Evolutionary conservation across 2,329 filamentous ascomycete genomes (phyloP).

Genomic region (Colletotrichum godetiae): DNA sequence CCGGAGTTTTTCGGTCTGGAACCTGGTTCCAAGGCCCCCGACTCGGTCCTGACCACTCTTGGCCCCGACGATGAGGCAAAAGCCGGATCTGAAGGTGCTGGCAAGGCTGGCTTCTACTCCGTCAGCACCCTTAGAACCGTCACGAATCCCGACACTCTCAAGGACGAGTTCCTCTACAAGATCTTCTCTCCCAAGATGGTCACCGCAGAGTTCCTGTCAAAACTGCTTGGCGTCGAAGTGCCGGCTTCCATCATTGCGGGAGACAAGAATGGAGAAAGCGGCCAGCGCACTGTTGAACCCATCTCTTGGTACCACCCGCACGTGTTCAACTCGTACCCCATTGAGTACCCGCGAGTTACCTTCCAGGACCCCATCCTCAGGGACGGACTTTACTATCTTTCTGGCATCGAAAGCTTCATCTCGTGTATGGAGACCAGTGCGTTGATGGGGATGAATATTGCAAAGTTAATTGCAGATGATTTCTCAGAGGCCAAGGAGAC

Average conservation of each 20-base stretch:
- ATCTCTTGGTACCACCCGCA: conserved; percentile 84
- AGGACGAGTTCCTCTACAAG: conserved; percentile 71
- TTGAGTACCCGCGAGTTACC: conserved; percentile 83
- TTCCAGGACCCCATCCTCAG: conserved; percentile 85
- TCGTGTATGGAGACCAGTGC: conserved; percentile 98
- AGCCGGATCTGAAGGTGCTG: conserved; percentile 69
- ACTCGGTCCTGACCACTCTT: conserved; percentile 85
- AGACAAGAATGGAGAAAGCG: conserved; percentile 43
- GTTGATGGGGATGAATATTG: conserved; percentile 89
- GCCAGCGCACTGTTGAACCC: conserved; percentile 45
- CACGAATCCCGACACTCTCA: conserved; percentile 67
- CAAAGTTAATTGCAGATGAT: conserved; percentile 75
- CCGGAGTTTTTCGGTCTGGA: conserved; percentile 78
- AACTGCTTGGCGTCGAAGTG: conserved; percentile 61
- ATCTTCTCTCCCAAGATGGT: conserved; percentile 70
- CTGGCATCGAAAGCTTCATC: conserved; percentile 91
- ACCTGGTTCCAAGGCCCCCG: conserved; percentile 70
- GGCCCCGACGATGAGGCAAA: conserved; percentile 65
- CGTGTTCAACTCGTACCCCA: conserved; percentile 86
- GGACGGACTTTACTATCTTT: conserved; percentile 75
- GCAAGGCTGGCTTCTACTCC: conserved; percentile 84
- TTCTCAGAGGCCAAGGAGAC: conserved; percentile 41
- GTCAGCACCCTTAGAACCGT: conserved; percentile 78
- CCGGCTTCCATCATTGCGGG: conserved; percentile 52
- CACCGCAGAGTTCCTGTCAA: conserved; percentile 63